Conservation (phyloP, 345 rosid species). For the Theobroma cacao region DNA sequence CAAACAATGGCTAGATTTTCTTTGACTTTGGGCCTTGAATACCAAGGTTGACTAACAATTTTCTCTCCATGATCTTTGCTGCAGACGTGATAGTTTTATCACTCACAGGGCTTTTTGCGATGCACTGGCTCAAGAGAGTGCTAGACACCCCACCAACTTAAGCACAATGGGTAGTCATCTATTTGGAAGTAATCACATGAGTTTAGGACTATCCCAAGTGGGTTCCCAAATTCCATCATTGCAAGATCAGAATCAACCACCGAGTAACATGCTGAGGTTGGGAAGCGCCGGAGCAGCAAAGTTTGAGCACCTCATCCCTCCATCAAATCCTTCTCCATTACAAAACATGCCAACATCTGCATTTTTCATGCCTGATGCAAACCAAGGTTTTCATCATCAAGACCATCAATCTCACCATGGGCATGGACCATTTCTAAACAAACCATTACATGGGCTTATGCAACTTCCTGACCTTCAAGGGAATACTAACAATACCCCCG, state of each 20-base stretch:
- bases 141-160: constrained; percentile 55
- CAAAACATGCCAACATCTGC: constrained; percentile 36
- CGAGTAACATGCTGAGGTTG: constrained; percentile 45
- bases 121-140: constrained; percentile 76
- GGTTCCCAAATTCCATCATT: constrained; percentile 40
- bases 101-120: constrained; percentile 91
- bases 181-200: constrained; percentile 41
- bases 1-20: neutral
- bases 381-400: constrained; percentile 43
- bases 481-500: constrained; percentile 18
- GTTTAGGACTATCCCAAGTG: constrained; percentile 47
- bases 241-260: constrained; percentile 30
- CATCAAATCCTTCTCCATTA: constrained; percentile 35
- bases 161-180: constrained; percentile 47
- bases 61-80: neutral
- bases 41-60: neutral
- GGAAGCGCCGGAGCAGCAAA: constrained; percentile 39
- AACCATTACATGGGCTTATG: constrained; percentile 44
- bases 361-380: constrained; percentile 52
- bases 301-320: constrained; percentile 46
- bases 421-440: constrained; percentile 26
- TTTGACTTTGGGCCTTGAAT: neutral
- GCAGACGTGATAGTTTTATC: constrained; percentile 87
- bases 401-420: constrained; percentile 29
- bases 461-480: constrained; percentile 49